phyloP scores from a whole-genome alignment of 2,329 filamentous ascomycete species.

The Penicillium sp. region DNA sequence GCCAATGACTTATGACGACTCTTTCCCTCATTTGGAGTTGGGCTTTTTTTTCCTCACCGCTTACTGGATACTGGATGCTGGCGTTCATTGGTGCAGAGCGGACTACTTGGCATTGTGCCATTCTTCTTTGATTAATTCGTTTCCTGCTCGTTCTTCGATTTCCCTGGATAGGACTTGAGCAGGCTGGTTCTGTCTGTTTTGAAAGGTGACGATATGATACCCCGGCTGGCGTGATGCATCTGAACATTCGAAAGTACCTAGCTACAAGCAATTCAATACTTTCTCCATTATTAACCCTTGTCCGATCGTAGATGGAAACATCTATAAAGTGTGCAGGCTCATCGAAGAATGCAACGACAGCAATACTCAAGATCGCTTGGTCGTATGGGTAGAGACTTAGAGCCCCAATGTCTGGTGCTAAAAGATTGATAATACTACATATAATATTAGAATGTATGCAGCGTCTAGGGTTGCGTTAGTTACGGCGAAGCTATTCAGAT shows the following conservation, averaged over 20 bases:
- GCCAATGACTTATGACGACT: constrained; percentile 27
- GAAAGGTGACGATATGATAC: constrained; percentile 34
- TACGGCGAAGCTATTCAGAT: background rate
- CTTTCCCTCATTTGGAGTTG: constrained; percentile 7
- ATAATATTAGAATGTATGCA: too few relatives aligned
- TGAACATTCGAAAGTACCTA: constrained; percentile 10
- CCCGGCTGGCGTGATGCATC: constrained; percentile 22
- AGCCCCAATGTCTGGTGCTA: too few relatives aligned
- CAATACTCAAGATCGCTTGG: too few relatives aligned
- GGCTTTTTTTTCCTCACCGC: background rate
- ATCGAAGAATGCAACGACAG: too few relatives aligned
- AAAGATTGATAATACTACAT: too few relatives aligned
- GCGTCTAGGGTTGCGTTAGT: too few relatives aligned
- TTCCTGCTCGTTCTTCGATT: constrained; percentile 2
- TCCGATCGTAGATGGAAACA: background rate
- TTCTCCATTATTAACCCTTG: background rate
- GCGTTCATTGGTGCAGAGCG: constrained; percentile 14
- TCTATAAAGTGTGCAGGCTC: background rate
- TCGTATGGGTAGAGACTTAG: too few relatives aligned
- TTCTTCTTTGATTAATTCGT: constrained; percentile 6
- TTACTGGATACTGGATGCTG: constrained; percentile 12
- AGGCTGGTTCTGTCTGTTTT: constrained; percentile 23
- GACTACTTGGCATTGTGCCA: background rate
- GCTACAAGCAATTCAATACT: constrained; percentile 9
- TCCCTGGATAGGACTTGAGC: constrained; percentile 12